Conservation (phyloP, 1,139 yeast species). For the Nematodospora anomalae region DNA sequence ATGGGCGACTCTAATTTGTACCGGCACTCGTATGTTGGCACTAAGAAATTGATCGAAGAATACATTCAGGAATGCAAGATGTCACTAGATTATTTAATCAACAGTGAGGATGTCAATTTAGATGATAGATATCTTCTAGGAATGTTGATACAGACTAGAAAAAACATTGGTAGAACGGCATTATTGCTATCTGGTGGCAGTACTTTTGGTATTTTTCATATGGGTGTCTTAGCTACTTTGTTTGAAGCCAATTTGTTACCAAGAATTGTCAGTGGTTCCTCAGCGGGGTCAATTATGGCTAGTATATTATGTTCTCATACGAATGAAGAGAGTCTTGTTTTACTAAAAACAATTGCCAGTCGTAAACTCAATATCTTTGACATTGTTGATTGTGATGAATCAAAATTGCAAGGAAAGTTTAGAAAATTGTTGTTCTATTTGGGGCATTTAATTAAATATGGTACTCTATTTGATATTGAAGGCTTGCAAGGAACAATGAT, state of each 20-base stretch:
- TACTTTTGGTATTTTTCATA: constrained; percentile 87
- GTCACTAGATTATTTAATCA: constrained; percentile 53
- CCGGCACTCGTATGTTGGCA: constrained; percentile 79
- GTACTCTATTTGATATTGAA: constrained; percentile 83
- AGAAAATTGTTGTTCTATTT: constrained; percentile 31
- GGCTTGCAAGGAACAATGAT: constrained; percentile 74
- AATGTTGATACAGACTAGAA: constrained; percentile 82
- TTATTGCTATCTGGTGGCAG: constrained; percentile 93
- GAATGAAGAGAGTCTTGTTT: constrained; percentile 64
- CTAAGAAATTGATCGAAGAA: constrained; percentile 79
- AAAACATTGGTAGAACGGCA: constrained; percentile 92
- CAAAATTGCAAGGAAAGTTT: constrained; percentile 47
- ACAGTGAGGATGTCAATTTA: constrained; percentile 44
- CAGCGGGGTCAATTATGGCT: constrained; percentile 96
- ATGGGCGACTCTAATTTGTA: constrained; percentile 83
- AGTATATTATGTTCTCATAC: constrained; percentile 80
- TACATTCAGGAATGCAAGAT: constrained; percentile 75
- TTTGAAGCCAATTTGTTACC: constrained; percentile 77
- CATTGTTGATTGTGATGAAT: constrained; percentile 19
- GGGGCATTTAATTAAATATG: constrained; percentile 66
- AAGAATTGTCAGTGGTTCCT: constrained; percentile 87
- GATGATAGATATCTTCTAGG: constrained; percentile 73
- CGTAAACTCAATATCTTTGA: constrained; percentile 73
- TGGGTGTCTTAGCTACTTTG: constrained; percentile 84
- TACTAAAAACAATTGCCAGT: constrained; percentile 55